phyloP scores from a whole-genome alignment of 352 stramenopile genomes.

The Globisporangium polare region DNA sequence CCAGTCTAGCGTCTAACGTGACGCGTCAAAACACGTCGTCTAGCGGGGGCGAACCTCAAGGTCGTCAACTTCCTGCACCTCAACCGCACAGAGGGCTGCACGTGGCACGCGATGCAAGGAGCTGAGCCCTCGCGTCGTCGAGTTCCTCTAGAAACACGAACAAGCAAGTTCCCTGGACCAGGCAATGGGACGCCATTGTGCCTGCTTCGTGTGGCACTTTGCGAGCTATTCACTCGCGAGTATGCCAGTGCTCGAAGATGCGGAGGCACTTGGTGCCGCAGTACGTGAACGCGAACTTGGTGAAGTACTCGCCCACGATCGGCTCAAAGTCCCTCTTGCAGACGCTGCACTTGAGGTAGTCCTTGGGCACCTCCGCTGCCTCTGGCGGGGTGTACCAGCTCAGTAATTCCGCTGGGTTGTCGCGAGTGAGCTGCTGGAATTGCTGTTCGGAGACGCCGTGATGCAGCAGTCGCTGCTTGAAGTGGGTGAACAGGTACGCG shows the following conservation, averaged over 20 bases:
- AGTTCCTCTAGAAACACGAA: too few species aligned
- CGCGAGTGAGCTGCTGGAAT: constrained; percentile 37
- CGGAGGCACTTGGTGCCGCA: constrained; percentile 81
- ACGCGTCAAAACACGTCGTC: neutral
- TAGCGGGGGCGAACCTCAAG: neutral
- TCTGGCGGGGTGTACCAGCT: constrained; percentile 60
- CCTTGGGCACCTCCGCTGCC: constrained; percentile 54
- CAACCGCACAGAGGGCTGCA: neutral
- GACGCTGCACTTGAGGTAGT: constrained; percentile 74
- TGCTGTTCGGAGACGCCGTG: constrained; percentile 31
- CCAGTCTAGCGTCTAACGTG: neutral
- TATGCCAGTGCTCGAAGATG: too few species aligned
- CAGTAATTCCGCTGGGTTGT: constrained; percentile 47
- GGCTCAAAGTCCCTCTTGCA: constrained; percentile 72
- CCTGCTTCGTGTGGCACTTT: too few species aligned
- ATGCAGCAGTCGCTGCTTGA: constrained; percentile 34
- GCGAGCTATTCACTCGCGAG: too few species aligned
- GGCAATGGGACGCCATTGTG: too few species aligned
- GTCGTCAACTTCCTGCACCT: neutral
- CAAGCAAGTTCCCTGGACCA: too few species aligned
- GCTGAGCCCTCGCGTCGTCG: too few species aligned
- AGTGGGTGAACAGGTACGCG: constrained; percentile 47
- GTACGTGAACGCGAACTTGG: constrained; percentile 82
- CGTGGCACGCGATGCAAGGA: neutral
- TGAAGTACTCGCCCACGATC: constrained; percentile 84